These are phyloP conservation scores for Hanseniaspora jakobsenii DNA, from an alignment of 805 yeast species.

Conservation along the genomic window DNA sequence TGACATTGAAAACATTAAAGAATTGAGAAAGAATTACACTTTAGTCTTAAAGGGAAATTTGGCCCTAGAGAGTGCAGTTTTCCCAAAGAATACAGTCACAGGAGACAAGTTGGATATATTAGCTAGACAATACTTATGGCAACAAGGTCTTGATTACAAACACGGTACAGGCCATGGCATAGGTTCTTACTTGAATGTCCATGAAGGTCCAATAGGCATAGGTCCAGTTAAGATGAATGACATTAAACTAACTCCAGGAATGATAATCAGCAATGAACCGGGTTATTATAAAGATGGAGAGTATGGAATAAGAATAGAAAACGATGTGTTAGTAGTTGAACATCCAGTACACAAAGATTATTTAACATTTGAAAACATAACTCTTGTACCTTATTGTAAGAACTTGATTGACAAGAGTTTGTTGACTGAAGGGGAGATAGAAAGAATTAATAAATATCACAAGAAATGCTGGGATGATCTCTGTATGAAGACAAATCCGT, in stretches of 20 bases:
- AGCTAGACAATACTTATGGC: slow-evolving; percentile 76
- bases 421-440: slow-evolving; percentile 48
- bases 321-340: slow-evolving; percentile 51
- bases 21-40: slow-evolving; percentile 60
- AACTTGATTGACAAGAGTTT: slow-evolving; percentile 52
- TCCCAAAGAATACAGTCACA: slow-evolving; percentile 56
- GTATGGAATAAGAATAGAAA: slow-evolving; percentile 82
- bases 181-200: slow-evolving; percentile 84
- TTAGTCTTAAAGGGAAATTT: slow-evolving; percentile 85
- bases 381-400: slow-evolving; percentile 73
- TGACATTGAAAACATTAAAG: slow-evolving; percentile 34
- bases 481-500: slow-evolving; percentile 41
- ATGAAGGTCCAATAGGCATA: slow-evolving; percentile 86
- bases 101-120: slow-evolving; percentile 68
- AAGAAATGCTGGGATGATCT: slow-evolving; percentile 41
- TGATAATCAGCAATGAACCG: slow-evolving; percentile 81
- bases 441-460: slow-evolving; percentile 63
- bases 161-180: slow-evolving; percentile 98
- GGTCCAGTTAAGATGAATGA: slow-evolving; percentile 34
- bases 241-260: slow-evolving; percentile 52
- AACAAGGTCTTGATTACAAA: slow-evolving; percentile 68
- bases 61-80: slow-evolving; percentile 66
- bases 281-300: slow-evolving; percentile 87
- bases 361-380: slow-evolving; percentile 68
- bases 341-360: slow-evolving; percentile 36